These are phyloP conservation scores for Vaccinium corymbosum DNA, from an alignment of 148 eudicot species.

Conservation along the genomic window DNA sequence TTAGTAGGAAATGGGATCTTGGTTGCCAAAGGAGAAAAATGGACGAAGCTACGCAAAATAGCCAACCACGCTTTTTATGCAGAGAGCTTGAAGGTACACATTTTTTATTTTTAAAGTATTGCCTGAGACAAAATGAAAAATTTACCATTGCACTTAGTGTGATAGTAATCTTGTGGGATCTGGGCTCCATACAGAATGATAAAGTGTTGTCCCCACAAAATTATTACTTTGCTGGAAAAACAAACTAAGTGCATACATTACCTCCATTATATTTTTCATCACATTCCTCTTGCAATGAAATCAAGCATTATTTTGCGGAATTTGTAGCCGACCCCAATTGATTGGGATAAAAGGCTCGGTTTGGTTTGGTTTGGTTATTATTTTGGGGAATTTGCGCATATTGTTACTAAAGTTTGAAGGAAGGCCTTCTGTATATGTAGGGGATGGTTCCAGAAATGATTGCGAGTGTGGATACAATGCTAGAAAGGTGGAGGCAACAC, in stretches of 20 bases:
- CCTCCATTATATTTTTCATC: neutral
- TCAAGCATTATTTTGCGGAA: neutral
- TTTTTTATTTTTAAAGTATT: too few species aligned
- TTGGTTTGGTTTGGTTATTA: too few species aligned
- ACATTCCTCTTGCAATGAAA: neutral
- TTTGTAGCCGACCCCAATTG: too few species aligned
- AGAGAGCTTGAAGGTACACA: conserved; percentile 20
- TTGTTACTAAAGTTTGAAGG: neutral
- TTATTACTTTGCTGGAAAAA: neutral
- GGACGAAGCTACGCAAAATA: conserved; percentile 13
- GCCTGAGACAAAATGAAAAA: too few species aligned
- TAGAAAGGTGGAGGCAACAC: conserved; percentile 9
- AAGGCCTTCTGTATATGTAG: neutral
- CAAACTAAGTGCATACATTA: neutral
- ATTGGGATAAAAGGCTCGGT: too few species aligned
- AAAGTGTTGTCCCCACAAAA: too few species aligned
- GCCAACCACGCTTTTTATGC: conserved; percentile 15
- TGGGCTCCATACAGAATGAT: too few species aligned
- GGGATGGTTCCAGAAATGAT: conserved; percentile 9
- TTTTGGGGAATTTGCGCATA: too few species aligned
- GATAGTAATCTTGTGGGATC: too few species aligned
- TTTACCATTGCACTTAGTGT: too few species aligned
- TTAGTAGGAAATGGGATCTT: conserved; percentile 17
- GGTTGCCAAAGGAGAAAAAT: conserved; percentile 13
- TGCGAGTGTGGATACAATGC: conserved; percentile 10